A percentile compares a stretch with the other conserved stretches of the same genome.
phyloP scores from a whole-genome alignment of 495 filamentous ascomycete species.

The Symbiotaphrina buchneri region DNA sequence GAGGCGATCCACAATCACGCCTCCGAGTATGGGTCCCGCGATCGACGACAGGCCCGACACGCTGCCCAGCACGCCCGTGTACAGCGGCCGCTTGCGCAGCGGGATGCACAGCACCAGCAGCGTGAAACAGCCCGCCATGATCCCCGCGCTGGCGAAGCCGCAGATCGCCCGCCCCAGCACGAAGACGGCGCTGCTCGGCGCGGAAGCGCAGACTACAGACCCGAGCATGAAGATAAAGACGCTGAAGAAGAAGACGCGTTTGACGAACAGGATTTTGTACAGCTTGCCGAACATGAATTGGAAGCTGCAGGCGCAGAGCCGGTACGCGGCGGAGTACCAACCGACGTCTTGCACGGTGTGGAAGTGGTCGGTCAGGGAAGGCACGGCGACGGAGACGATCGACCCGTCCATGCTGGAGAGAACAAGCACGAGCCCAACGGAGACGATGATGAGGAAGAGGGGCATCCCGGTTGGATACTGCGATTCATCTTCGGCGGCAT shows the following conservation, averaged over 20 bases:
- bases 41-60: background rate
- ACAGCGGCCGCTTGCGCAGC: background rate
- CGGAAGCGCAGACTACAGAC: background rate
- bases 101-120: background rate
- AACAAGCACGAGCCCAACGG: too few species aligned
- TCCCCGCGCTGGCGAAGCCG: background rate
- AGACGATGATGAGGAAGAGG: too few species aligned
- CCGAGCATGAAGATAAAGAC: conserved; percentile 1
- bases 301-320: background rate
- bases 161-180: background rate
- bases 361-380: background rate
- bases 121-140: background rate
- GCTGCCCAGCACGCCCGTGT: background rate
- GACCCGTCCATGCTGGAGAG: too few species aligned
- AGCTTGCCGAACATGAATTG: conserved; percentile 2
- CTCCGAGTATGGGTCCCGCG: background rate
- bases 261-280: background rate
- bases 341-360: background rate
- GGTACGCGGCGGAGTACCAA: background rate
- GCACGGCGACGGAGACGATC: too few species aligned
- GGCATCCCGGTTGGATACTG: too few species aligned
- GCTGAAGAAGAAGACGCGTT: background rate
- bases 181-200: background rate
- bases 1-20: background rate
- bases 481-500: too few species aligned